Base-by-base conservation (phyloP, 208 protist species). In the Leishmania mexicana region DNA sequence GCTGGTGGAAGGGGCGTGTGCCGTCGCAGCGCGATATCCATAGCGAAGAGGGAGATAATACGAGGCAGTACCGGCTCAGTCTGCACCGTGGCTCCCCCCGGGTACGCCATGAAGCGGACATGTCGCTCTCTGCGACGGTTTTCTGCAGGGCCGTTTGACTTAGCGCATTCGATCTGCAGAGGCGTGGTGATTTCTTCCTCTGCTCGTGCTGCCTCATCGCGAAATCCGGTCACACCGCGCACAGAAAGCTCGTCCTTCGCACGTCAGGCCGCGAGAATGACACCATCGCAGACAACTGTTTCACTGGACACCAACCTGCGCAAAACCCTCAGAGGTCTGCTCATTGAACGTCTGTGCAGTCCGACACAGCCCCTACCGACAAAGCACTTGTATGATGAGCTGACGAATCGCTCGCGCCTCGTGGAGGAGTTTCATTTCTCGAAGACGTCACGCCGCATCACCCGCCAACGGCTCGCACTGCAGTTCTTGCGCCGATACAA, bases 401-500 rank as follows among this genome's bases (percentile, higher is more conserved):
- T 97, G 57, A 79, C 85, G 17, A 93, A 96, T 73, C 78, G 89
- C 17, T 89, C 85, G 49, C 92, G 89, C 31, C 75, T 96, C 1
- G 88, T 98, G 58, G 86, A 91, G 67, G 95, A 98, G 64, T 93
- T 98, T 42, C 81, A 88, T 65, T 88, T 87, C 68, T 57, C 90
- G 40, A 93, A 91, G 76, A 91, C 83, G 15, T 85, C 86, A 17
- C 79, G 85, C 28, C 85, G 95, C 57, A 62, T 92, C n/a, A 87
- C 85, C 35, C 78, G 80, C 11, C 87, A 93, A 51, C 87, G 82
- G 17, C 73, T 85, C 31, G 87, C 89, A 5, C 81, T 98, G 31
- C 77, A 86, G 17, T 98, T 98, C 79, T 78, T 98, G 31, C 90
- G 95, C 15, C 84, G 92, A 3, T 94, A 98, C 83, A 98, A 98